Conservation (phyloP, 2,329 filamentous ascomycete species). For the Teratosphaeria gauchensis region DNA sequence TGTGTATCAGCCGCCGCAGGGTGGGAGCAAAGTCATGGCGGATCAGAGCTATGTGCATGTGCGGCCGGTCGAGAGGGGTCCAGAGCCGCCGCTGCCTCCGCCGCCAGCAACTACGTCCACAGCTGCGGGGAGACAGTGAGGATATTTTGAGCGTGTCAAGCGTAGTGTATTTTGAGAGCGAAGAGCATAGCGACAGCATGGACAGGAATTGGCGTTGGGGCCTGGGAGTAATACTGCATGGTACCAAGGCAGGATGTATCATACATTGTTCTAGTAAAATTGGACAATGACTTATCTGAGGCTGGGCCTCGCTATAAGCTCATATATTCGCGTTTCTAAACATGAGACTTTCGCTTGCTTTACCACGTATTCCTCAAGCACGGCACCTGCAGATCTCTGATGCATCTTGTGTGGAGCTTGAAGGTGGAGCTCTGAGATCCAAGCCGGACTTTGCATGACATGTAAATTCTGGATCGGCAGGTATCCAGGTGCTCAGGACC, state of each 20-base stretch:
- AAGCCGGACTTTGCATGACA: no score
- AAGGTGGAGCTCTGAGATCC: no score
- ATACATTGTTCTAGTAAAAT: not conserved
- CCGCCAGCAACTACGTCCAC: conserved; percentile 5
- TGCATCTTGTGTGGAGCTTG: no score
- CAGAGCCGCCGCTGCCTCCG: not conserved
- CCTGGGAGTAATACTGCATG: not conserved
- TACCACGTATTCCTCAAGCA: not conserved
- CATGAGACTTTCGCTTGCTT: not conserved
- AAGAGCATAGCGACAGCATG: not conserved
- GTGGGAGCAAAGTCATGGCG: conserved; percentile 25
- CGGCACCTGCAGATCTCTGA: no score
- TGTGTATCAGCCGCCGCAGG: conserved; percentile 26
- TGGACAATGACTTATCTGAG: not conserved
- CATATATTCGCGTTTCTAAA: no score
- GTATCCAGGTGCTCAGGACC: no score
- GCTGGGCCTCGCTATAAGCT: not conserved
- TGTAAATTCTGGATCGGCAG: no score
- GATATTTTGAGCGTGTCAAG: not conserved
- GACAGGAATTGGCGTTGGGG: not conserved
- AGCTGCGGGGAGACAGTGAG: conserved; percentile 2
- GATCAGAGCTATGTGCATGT: conserved; percentile 21
- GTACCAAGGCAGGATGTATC: not conserved
- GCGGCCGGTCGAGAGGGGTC: conserved; percentile 7
- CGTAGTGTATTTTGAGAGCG: not conserved